Evolutionary conservation across 768 basidiomycete genomes (phyloP).

Genomic region (Auricularia heimuer): DNA sequence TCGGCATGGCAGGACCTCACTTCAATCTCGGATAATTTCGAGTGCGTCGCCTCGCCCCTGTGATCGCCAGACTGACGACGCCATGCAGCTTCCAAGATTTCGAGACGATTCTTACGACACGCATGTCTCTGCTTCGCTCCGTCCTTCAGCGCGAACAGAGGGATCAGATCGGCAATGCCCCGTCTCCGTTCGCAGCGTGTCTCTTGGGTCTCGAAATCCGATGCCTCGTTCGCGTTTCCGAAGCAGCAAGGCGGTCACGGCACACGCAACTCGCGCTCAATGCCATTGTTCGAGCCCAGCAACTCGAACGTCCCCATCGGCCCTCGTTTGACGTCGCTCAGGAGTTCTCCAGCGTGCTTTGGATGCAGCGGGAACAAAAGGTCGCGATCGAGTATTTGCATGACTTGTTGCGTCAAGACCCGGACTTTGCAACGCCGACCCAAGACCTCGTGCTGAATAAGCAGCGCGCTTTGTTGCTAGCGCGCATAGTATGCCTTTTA

Average conservation of each 20-base stretch:
- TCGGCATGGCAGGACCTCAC: no score
- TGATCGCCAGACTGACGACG: constrained; percentile 38
- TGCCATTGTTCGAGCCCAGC: constrained; percentile 66
- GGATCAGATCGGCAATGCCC: no score
- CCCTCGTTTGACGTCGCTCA: no score
- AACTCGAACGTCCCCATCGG: constrained; percentile 21
- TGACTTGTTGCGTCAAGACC: no score
- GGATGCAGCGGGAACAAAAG: no score
- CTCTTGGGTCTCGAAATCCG: constrained; percentile 54
- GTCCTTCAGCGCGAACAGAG: no score
- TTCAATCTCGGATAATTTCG: background rate
- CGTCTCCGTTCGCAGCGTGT: constrained; percentile 22
- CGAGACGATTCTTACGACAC: constrained; percentile 72
- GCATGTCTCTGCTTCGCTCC: constrained; percentile 63
- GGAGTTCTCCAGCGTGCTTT: no score
- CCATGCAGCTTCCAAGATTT: constrained; percentile 55
- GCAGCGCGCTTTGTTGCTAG: no score
- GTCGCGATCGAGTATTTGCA: no score
- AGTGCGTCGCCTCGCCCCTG: constrained; percentile 31
- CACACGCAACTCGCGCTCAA: constrained; percentile 80
- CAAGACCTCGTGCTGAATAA: no score
- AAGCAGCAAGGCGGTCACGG: constrained; percentile 56
- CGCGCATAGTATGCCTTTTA: no score
- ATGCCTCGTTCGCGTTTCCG: constrained; percentile 62
- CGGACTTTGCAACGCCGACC: no score